Conservation (phyloP, 1,284 basidiomycete genomes). For the Athelia sp. region DNA sequence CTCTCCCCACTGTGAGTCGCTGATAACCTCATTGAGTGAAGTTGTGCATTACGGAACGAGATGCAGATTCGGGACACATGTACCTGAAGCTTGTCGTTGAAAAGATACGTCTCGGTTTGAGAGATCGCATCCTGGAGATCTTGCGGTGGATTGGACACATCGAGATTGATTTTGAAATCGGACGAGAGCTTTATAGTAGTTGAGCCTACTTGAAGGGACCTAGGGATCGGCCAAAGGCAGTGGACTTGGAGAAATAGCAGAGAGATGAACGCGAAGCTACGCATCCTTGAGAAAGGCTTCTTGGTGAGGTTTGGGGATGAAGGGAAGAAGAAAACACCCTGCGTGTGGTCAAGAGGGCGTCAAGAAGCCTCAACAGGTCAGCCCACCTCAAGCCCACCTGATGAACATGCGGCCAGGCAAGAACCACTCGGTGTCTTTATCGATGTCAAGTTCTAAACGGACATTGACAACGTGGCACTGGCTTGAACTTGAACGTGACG, state of each 20-base stretch:
- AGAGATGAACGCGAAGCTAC: background rate
- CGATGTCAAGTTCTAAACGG: no score
- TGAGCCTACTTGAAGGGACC: conserved; percentile 41
- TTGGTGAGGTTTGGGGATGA: no score
- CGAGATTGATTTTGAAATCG: conserved; percentile 41
- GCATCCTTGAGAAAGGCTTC: background rate
- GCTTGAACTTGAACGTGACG: no score
- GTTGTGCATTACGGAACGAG: no score
- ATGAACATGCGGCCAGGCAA: no score
- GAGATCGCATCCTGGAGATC: conserved; percentile 37
- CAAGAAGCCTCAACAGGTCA: no score
- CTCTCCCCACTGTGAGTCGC: conserved; percentile 36
- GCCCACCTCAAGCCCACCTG: no score
- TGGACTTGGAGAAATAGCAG: background rate
- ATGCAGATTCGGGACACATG: no score
- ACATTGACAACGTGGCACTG: no score
- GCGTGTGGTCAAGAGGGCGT: no score
- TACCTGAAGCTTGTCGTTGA: conserved; percentile 41
- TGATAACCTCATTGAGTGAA: conserved; percentile 22
- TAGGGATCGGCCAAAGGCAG: conserved; percentile 59
- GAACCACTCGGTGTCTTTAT: no score
- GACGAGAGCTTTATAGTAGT: conserved; percentile 45
- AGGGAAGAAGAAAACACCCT: no score
- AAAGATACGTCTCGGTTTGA: conserved; percentile 35
- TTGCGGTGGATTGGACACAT: conserved; percentile 30